Evolutionary conservation across 2,329 filamentous ascomycete genomes (phyloP).

Genomic region (Periconia sp.): DNA sequence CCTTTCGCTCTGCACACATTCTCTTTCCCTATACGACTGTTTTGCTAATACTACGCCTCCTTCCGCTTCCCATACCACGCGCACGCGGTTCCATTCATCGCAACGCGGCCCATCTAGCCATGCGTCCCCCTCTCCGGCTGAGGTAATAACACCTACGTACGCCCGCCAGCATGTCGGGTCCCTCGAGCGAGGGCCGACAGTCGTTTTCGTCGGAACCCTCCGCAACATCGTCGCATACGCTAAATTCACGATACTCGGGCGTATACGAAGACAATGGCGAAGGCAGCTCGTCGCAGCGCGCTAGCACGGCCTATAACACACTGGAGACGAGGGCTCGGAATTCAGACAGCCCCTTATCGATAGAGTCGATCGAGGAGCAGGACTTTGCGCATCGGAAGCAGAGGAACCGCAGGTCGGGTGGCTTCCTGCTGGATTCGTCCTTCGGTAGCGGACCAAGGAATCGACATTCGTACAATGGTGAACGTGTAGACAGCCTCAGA

Average conservation of each 20-base stretch:
- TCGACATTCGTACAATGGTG: conserved; percentile 32
- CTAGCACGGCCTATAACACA: conserved; percentile 20
- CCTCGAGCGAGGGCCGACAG: conserved; percentile 40
- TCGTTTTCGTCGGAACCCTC: conserved; percentile 43
- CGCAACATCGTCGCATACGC: conserved; percentile 37
- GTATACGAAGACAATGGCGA: conserved; percentile 32
- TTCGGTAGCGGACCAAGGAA: conserved; percentile 35
- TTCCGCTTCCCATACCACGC: background rate
- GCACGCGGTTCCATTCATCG: too few species aligned
- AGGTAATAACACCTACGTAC: conserved; percentile 25
- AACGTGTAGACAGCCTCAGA: conserved; percentile 37
- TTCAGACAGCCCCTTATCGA: conserved; percentile 22
- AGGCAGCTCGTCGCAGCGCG: conserved; percentile 32
- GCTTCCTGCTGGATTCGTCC: conserved; percentile 54
- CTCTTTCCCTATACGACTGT: background rate
- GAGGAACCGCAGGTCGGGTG: conserved; percentile 43
- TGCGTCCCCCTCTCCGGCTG: conserved; percentile 30
- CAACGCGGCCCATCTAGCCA: conserved; percentile 17
- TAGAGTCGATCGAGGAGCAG: conserved; percentile 33
- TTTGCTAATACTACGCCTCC: background rate
- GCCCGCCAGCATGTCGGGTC: conserved; percentile 35
- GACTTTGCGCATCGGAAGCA: conserved; percentile 41
- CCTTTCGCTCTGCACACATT: background rate
- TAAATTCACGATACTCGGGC: conserved; percentile 35
- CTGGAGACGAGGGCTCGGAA: conserved; percentile 14